These are phyloP conservation scores for Paulownia fortunei DNA, from an alignment of 257 asterid genomes.

Conservation along the genomic window DNA sequence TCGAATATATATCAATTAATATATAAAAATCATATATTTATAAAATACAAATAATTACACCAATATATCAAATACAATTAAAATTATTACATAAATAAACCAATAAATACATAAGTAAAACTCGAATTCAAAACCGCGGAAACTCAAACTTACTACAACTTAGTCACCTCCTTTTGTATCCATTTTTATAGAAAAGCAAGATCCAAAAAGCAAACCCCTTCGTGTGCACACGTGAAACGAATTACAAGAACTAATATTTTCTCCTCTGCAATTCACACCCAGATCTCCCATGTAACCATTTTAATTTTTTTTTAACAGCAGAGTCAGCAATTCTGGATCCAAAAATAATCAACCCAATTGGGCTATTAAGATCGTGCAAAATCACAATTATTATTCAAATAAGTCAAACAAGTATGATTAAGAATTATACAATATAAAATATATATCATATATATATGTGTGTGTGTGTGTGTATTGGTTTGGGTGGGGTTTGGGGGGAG, in stretches of 20 bases:
- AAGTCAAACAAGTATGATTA: constrained; percentile 17
- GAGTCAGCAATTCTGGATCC: constrained; percentile 13
- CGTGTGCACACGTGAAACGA: constrained; percentile 38
- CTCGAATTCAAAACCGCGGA: too few relatives aligned
- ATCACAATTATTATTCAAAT: not conserved
- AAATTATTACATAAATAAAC: too few relatives aligned
- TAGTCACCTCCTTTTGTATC: not conserved
- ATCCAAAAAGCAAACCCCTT: constrained; percentile 17
- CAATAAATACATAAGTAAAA: too few relatives aligned
- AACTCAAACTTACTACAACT: too few relatives aligned
- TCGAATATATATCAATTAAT: too few relatives aligned
- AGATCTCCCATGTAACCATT: not conserved
- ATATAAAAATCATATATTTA: too few relatives aligned
- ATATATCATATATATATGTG: not conserved
- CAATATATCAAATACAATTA: too few relatives aligned
- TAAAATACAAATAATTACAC: too few relatives aligned
- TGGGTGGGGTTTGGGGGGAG: too few relatives aligned
- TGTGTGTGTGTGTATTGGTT: not conserved
- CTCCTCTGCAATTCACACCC: not conserved
- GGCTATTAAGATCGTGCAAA: not conserved
- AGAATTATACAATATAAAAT: not conserved
- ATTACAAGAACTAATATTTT: constrained; percentile 2
- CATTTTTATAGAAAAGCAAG: constrained; percentile 6
- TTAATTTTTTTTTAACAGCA: not conserved
- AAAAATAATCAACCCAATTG: not conserved